phyloP scores from a whole-genome alignment of 305 asterid species.

The Salvia sclarea region DNA sequence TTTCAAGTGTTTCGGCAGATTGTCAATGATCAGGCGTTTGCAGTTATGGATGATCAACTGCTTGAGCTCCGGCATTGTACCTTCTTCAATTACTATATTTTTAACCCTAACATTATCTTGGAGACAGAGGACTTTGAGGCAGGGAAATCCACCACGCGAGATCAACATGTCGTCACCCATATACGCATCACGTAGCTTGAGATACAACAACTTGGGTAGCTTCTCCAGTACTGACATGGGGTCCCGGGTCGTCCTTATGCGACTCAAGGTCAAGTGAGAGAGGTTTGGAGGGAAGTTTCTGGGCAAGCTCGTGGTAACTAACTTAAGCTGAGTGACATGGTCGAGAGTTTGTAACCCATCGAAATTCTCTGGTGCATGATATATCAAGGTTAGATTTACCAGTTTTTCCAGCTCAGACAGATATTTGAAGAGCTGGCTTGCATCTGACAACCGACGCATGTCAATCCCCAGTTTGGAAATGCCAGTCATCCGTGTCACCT shows the following conservation, averaged over 20 bases:
- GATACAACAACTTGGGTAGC: neutral
- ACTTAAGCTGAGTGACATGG: neutral
- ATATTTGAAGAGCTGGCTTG: neutral
- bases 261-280: neutral
- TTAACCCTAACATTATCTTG: no score
- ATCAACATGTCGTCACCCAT: neutral
- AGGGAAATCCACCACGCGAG: neutral
- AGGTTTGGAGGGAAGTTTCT: neutral
- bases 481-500: neutral
- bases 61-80: no score
- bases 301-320: neutral
- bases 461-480: neutral
- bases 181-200: neutral
- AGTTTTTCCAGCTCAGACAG: neutral
- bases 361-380: neutral
- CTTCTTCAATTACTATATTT: neutral
- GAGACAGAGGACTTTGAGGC: neutral
- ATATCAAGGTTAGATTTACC: neutral
- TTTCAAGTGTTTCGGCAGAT: no score
- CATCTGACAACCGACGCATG: neutral
- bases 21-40: no score
- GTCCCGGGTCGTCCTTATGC: neutral
- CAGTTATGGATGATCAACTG: no score
- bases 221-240: neutral
- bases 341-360: neutral